A percentile compares a stretch with the other conserved stretches of the same genome.
Evolutionary conservation across 768 basidiomycete species (phyloP).

Genomic region (Leccinum aurantiacum): DNA sequence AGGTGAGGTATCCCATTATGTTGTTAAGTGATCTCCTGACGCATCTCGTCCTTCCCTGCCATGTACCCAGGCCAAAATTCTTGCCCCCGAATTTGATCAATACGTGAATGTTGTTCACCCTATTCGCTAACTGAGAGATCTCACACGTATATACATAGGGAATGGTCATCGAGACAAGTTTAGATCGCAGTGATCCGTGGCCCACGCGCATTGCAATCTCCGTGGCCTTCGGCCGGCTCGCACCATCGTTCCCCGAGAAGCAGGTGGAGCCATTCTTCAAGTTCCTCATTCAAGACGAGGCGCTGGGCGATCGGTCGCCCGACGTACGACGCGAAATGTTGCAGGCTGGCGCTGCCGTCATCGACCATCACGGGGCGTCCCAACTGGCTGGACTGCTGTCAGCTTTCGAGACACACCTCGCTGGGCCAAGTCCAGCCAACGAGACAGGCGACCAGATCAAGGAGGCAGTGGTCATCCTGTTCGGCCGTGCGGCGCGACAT

Average conservation of each 20-base stretch:
- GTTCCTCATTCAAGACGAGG: slow-evolving; percentile 84
- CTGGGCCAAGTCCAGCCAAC: slow-evolving; percentile 48
- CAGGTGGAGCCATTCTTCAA: slow-evolving; percentile 73
- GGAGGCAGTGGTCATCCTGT: slow-evolving; percentile 92
- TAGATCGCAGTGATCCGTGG: slow-evolving; percentile 92
- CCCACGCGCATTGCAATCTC: slow-evolving; percentile 75
- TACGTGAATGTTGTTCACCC: slow-evolving; percentile 56
- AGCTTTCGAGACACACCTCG: slow-evolving; percentile 79
- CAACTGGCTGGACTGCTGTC: slow-evolving; percentile 72
- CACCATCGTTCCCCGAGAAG: slow-evolving; percentile 59
- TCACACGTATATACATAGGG: slow-evolving; percentile 50
- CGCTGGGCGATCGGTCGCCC: slow-evolving; percentile 79
- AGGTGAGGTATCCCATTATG: slow-evolving; percentile 41
- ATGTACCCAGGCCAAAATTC: slow-evolving; percentile 64
- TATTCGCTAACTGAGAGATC: background rate
- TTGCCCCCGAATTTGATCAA: slow-evolving; percentile 90
- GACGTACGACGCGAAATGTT: slow-evolving; percentile 89
- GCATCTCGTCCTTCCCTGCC: background rate
- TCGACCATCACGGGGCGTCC: slow-evolving; percentile 79
- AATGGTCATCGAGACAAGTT: slow-evolving; percentile 84
- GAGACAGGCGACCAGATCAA: slow-evolving; percentile 87
- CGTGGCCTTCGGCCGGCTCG: slow-evolving; percentile 61
- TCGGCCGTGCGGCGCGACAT: slow-evolving; percentile 90
- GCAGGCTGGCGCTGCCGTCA: slow-evolving; percentile 74
- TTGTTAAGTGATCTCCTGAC: background rate